phyloP scores from a whole-genome alignment of 495 filamentous ascomycete genomes.

The Hypomontagnella submonticulosa region DNA sequence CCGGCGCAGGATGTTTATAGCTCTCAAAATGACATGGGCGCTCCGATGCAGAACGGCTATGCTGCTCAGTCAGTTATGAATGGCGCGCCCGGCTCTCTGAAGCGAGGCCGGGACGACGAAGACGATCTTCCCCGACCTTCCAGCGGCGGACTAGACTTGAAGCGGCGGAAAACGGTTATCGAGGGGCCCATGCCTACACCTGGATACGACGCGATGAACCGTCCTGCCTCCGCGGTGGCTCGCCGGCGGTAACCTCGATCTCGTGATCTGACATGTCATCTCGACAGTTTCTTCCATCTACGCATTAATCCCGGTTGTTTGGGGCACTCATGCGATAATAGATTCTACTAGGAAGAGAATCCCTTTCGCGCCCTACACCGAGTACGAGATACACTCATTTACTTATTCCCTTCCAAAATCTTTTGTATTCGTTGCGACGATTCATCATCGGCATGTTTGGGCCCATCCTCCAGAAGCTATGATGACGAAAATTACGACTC shows the following conservation, averaged over 20 bases:
- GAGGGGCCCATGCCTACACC: conserved; percentile 58
- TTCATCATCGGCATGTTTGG: conserved; percentile 48
- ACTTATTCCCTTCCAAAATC: conserved; percentile 39
- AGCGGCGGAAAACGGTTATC: conserved; percentile 85
- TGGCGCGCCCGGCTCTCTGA: conserved; percentile 72
- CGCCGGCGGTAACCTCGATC: conserved; percentile 48
- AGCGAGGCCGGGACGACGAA: conserved; percentile 85
- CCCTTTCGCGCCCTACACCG: conserved; percentile 26
- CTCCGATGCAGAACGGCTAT: conserved; percentile 70
- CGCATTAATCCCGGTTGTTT: conserved; percentile 36
- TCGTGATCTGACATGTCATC: conserved; percentile 6
- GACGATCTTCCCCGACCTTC: conserved; percentile 75
- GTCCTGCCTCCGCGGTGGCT: conserved; percentile 54
- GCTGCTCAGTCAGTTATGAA: conserved; percentile 69
- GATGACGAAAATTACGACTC: conserved; percentile 57
- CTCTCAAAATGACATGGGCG: conserved; percentile 66
- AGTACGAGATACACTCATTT: conserved; percentile 41
- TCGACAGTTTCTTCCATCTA: conserved; percentile 14
- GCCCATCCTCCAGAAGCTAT: conserved; percentile 45
- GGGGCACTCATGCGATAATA: conserved; percentile 46
- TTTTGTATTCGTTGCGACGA: conserved; percentile 53
- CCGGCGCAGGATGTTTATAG: conserved; percentile 74
- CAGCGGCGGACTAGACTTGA: conserved; percentile 74
- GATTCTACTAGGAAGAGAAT: conserved; percentile 33
- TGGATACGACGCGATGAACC: conserved; percentile 61